phyloP scores from a whole-genome alignment of 2,329 filamentous ascomycete genomes.

The Arthrobotrys pseudoclavata region DNA sequence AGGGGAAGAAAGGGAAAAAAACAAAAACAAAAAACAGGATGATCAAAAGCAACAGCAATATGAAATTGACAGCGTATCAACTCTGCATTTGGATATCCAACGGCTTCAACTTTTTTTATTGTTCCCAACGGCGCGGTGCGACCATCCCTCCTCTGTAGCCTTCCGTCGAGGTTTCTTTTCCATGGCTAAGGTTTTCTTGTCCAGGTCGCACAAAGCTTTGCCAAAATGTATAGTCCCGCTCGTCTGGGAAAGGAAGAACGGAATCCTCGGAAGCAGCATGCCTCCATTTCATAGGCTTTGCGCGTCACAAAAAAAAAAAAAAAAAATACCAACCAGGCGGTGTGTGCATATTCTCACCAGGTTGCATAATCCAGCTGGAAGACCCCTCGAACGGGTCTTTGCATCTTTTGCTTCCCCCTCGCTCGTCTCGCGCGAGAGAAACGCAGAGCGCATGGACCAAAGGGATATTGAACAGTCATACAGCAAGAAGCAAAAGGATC shows the following conservation, averaged over 20 bases:
- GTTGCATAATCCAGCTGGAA: neutral
- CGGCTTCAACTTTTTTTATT: slow-evolving; percentile 23
- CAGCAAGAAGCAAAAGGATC: neutral
- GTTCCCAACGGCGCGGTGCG: slow-evolving; percentile 25
- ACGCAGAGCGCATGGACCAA: slow-evolving; percentile 12
- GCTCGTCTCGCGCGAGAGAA: neutral
- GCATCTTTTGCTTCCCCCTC: slow-evolving; percentile 8
- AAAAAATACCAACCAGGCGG: neutral
- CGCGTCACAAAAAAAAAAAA: slow-evolving; percentile 5
- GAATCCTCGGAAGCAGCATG: slow-evolving; percentile 21
- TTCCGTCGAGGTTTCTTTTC: slow-evolving; percentile 1
- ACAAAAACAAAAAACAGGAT: neutral
- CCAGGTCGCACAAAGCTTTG: slow-evolving; percentile 31
- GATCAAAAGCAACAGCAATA: no score
- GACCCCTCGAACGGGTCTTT: slow-evolving; percentile 3
- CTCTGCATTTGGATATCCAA: slow-evolving; percentile 33
- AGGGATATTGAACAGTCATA: neutral
- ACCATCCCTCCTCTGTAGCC: slow-evolving; percentile 17
- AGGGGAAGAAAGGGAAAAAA: neutral
- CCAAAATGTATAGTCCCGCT: slow-evolving; percentile 26
- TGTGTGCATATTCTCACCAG: neutral
- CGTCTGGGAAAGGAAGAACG: slow-evolving; percentile 25
- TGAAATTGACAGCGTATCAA: slow-evolving; percentile 6
- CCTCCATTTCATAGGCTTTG: slow-evolving; percentile 15
- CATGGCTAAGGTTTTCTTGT: slow-evolving; percentile 29